Evolutionary conservation across 768 basidiomycete species (phyloP), one percentile per base, ranked within the genome.

Genomic region (Termitomyces sp.): DNA sequence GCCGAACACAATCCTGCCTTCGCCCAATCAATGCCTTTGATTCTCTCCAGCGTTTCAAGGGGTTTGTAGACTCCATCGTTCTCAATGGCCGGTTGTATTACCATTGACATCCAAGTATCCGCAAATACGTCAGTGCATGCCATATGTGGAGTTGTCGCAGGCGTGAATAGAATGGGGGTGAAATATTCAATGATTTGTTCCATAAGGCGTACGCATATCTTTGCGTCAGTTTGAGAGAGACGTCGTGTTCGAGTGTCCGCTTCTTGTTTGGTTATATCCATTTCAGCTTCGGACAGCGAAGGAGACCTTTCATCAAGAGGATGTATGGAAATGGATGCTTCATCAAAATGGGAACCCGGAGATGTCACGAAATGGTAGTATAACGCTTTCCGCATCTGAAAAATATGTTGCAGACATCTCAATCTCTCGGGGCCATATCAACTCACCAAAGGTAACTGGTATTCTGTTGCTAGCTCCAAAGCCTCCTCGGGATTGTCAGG

Each of bases 151-250:
- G 85, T 84, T 6, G 83, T 76, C 5, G 85, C 79, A 27, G 86
- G 80, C 1, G 88, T 88, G 67, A 91, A 91, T 0, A 91, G 70
- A 36, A 84, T 74, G 2, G 89, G 87, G 0, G 87, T 86, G 66
- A 90, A 90, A 67, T 87, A 78, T 5, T 76, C 77, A 57, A 91
- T 82, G 58, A 91, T 67, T 29, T 67, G 67, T 7, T 72, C 71
- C 78, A 86, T 80, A 34, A 87, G 74, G n/a, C 64, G 64, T 60
- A 69, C 71, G 62, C 82, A 84, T 37, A 74, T 74, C 53, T 73
- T 69, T 16, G 72, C 57, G 63, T 76, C 64, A 53, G 63, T 46
- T 41, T 61, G 69, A 46, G 71, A 74, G 46, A 70, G 10, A 26
- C 24, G 50, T 6, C 22, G 56, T 63, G 59, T 39, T 59, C 63